Evolutionary conservation across 1,284 basidiomycete genomes (phyloP).

Genomic region (Vanrija sp.): DNA sequence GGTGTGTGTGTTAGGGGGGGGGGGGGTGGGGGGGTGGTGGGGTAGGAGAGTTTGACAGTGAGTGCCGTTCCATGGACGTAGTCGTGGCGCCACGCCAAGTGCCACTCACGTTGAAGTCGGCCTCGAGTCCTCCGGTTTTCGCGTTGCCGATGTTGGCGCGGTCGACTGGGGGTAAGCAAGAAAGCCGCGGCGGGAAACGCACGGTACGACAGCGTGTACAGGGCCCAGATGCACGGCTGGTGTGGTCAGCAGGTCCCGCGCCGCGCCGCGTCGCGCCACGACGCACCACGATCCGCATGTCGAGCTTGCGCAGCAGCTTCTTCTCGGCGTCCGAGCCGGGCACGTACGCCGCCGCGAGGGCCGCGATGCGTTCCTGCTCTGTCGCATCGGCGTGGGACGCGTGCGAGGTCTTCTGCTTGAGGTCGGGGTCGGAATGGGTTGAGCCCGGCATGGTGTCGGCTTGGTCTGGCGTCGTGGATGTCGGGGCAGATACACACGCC

Average conservation of each 20-base stretch:
- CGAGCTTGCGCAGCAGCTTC: conserved; percentile 39
- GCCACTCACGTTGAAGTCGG: conserved; percentile 27
- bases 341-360: conserved; percentile 35
- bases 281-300: conserved; percentile 39
- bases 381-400: background rate
- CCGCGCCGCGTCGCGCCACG: background rate
- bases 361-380: conserved; percentile 3
- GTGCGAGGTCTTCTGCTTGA: too few relatives aligned
- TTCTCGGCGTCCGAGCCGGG: conserved; percentile 42
- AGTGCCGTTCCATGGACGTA: too few relatives aligned
- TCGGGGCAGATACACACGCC: too few relatives aligned
- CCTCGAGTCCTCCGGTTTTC: conserved; percentile 33
- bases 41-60: too few relatives aligned
- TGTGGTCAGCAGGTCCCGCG: background rate
- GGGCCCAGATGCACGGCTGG: conserved; percentile 40
- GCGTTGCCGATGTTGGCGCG: conserved; percentile 47
- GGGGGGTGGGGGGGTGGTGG: too few relatives aligned
- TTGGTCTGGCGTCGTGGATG: too few relatives aligned
- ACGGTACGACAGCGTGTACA: conserved; percentile 44
- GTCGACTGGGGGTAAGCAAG: conserved; percentile 22
- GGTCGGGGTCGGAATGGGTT: too few relatives aligned
- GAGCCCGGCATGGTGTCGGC: too few relatives aligned
- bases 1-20: too few relatives aligned
- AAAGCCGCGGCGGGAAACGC: too few relatives aligned
- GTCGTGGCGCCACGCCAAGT: too few relatives aligned